Base-by-base conservation (phyloP, 1,284 basidiomycete genomes). In the Neolentinus lepideus region DNA sequence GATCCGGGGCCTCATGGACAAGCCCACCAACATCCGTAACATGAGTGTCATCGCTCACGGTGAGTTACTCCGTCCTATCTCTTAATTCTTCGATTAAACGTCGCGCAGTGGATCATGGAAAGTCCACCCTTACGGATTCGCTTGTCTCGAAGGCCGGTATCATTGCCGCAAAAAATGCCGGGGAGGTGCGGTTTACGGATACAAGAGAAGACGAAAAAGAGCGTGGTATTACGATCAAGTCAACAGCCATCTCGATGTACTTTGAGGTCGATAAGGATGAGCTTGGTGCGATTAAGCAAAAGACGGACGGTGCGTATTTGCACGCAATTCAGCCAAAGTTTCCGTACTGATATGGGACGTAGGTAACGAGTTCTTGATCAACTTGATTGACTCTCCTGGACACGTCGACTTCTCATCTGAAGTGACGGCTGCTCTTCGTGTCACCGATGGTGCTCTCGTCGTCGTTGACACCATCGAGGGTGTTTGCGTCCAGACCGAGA, bases 371-470 rank as follows among this genome's bases (percentile, higher is more conserved):
- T 99, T 99, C 84, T 86, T 99, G 83, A 97, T 99, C 84, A 99
- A 99, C 81, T 79, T 99, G 79, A 99, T 99, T 80, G 96, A 99
- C 77, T 98, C 96, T 19, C 96, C 97, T 61, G 96, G 97, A 71
- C 96, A 99, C 85, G 96, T 99, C 72, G 96, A 99, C 76, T 99
- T 99, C 84, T 99, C 97, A 53, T 99, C 97, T 54, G 97, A 99
- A 76, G 97, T 99, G 67, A 99, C 97, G 12, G 97, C 97, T 62
- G 97, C 97, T 64, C 93, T 99, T 71, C 97, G 97, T 82, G 97
- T 99, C 70, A 99, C 97, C 63, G 97, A 99, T 67, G 97, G 93
- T 80, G 93, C 93, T 58, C 88, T 98, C 63, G 95, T 98, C 68
- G 97, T 99, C 71, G 97, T 99, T 70, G 97, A 99, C 78, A 97